Evolutionary conservation across 768 basidiomycete genomes (phyloP).

Genomic region (Amanita pseudoporphyria): DNA sequence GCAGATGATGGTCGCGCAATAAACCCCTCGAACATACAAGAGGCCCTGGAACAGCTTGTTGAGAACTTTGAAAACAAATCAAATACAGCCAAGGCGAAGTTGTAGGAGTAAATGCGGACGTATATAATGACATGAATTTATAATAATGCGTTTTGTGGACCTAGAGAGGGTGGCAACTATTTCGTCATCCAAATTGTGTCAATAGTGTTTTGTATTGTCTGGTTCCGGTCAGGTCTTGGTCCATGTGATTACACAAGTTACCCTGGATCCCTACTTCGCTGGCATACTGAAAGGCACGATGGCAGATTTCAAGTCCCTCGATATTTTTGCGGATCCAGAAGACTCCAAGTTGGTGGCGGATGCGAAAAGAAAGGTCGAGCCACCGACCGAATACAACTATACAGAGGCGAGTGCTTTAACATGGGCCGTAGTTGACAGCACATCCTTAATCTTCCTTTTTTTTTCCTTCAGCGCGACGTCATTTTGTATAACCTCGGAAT

Average conservation of each 20-base stretch:
- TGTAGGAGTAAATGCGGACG: too few species aligned
- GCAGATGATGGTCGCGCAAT: constrained; percentile 77
- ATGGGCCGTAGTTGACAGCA: too few species aligned
- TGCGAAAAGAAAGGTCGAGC: constrained; percentile 56
- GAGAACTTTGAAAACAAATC: constrained; percentile 44
- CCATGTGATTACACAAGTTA: constrained; percentile 15
- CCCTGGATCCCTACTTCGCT: neutral
- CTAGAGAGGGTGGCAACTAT: too few species aligned
- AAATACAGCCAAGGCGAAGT: constrained; percentile 35
- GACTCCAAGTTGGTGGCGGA: constrained; percentile 77
- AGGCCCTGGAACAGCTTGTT: constrained; percentile 63
- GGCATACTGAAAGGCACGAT: constrained; percentile 12
- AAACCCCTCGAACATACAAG: constrained; percentile 63
- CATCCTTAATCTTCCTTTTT: neutral
- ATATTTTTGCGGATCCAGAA: constrained; percentile 62
- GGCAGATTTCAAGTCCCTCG: constrained; percentile 31
- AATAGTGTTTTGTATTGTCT: neutral
- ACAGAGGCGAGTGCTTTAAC: constrained; percentile 40
- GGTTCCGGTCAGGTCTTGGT: too few species aligned
- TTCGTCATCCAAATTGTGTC: too few species aligned
- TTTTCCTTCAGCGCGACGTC: constrained; percentile 51
- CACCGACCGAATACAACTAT: constrained; percentile 59
- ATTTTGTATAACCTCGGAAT: constrained; percentile 93
- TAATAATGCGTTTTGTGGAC: too few species aligned
- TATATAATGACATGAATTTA: too few species aligned